Evolutionary conservation across 2,329 filamentous ascomycete genomes (phyloP), one percentile per base, ranked within the genome.

Genomic region (Coniochaeta hoffmannii): DNA sequence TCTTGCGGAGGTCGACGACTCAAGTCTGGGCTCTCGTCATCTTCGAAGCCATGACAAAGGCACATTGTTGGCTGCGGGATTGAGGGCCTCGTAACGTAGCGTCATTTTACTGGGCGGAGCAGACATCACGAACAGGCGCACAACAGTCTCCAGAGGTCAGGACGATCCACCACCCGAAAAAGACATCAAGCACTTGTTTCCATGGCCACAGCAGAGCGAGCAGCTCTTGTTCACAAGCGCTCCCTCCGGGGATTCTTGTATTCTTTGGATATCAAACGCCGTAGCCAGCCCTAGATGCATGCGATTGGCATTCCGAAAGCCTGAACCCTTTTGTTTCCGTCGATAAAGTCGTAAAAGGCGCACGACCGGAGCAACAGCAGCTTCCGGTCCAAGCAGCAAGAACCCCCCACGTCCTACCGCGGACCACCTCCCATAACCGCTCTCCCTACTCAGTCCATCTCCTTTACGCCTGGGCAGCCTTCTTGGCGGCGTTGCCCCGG

Each of bases 401-500:
- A 46, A 46, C 41, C 41, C n/a, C n/a, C n/a, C 41, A 28, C 41
- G 41, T 28, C 41, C 41, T 28, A 28, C 22, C 8, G 22, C 24
- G 41, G 41, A 46, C 24, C 41, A 28, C 5, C 12, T 4, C 19
- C 12, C 12, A 24, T 11, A 19, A 4, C 12, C 22, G 30, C 7
- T 32, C 30, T 12, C 31, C 15, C 14, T 19, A 19, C n/a, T 51
- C 28, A 19, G 4, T 50, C 28, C 46, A 50, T 32, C 26, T 22
- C 46, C 28, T 31, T 24, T 19, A 51, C 19, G 49, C 49, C 17
- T 22, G 76, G 54, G 78, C 80, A 63, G 86, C 87, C 80, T 88
- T 87, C 78, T 82, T 82, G 68, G 89, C 89, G 81, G 91, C 90
- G 64, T 80, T 80, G 66, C 92, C 91, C 69, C 90, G 83, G 66